Base-by-base conservation (phyloP, 108 stramenopile genomes). In the Schizochytrium sp. region DNA sequence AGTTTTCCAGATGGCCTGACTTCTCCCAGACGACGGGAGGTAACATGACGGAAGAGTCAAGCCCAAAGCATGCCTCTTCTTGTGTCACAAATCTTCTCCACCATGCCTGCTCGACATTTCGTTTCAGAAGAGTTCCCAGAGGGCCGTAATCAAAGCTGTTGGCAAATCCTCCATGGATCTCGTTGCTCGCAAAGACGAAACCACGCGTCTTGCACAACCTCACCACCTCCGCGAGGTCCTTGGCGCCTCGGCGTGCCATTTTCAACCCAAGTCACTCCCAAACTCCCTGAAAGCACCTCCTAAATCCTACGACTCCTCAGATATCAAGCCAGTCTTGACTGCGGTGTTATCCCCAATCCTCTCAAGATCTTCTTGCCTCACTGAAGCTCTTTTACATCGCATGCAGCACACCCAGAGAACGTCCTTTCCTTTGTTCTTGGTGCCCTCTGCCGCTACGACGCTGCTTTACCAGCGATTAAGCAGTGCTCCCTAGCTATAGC, bases 101-200 rank as follows among this genome's bases (percentile, higher is more conserved):
- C 96, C 97, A 99, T 2, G 90, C 92, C 72, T 97, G 95, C 92
- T 96, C 96, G 89, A 98, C 92, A 90, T 98, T 97, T 57, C 93
- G 92, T 87, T 96, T 97, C 41, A 97, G 90, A 89, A 97, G 96
- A 5, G 92, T 88, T 42, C 99, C 99, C 49, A 99, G 89, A 3
- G 98, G 98, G 41, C 99, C 99, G 90, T 97, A 99, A 93, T 99
- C 99, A 93, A 96, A 99, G 91, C 98, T 98, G 87, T 97, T 97
- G 47, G 96, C 96, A 91, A 95, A 97, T 46, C 98, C 97, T 88
- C 98, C 98, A 94, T 99, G 98, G 83, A 98, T 97, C 91, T 98
- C 98, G 17, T 94, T 95, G 3, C 97, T 97, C 7, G 95, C 97
- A 92, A 98, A 98, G 69, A 98, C 96, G 89, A 99, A 96, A 15